These are phyloP conservation scores for Arthonia radiata DNA, from an alignment of 495 filamentous ascomycete species.

Conservation along the genomic window DNA sequence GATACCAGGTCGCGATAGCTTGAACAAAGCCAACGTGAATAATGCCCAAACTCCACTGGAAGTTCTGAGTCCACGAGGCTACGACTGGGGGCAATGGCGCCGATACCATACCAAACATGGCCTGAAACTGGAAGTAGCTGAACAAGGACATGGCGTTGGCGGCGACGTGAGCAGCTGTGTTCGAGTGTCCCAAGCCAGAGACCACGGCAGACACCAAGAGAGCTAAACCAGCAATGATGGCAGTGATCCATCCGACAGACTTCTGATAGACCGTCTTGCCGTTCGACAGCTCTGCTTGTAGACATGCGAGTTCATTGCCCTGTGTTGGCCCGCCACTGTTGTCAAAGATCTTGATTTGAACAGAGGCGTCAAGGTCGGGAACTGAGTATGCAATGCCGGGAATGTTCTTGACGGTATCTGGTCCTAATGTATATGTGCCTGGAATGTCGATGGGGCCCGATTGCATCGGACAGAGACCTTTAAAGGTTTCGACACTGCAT, in stretches of 20 bases:
- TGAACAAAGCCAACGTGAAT: slow-evolving; percentile 76
- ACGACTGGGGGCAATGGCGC: slow-evolving; percentile 79
- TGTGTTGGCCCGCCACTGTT: slow-evolving; percentile 28
- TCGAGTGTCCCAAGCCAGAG: slow-evolving; percentile 37
- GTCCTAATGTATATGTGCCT: slow-evolving; percentile 38
- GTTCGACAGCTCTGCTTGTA: slow-evolving; percentile 76
- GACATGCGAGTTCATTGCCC: slow-evolving; percentile 47
- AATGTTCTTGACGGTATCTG: slow-evolving; percentile 32
- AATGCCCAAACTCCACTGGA: slow-evolving; percentile 97
- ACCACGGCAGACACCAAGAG: slow-evolving; percentile 29
- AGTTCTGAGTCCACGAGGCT: slow-evolving; percentile 88
- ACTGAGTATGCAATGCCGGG: slow-evolving; percentile 74
- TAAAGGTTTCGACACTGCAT: slow-evolving; percentile 36
- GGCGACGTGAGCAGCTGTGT: slow-evolving; percentile 87
- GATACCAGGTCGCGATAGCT: slow-evolving; percentile 82
- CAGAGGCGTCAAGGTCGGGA: slow-evolving; percentile 78
- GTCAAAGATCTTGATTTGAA: slow-evolving; percentile 53
- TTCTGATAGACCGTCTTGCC: slow-evolving; percentile 79
- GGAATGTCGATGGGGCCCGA: slow-evolving; percentile 58
- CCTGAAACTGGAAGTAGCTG: slow-evolving; percentile 86
- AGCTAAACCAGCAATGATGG: slow-evolving; percentile 63
- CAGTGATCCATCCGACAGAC: slow-evolving; percentile 71
- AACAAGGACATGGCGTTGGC: slow-evolving; percentile 83
- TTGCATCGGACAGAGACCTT: slow-evolving; percentile 82
- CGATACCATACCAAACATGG: slow-evolving; percentile 74